These are phyloP conservation scores for Plantago coronopus DNA, from an alignment of 305 asterid genomes.

Conservation along the genomic window DNA sequence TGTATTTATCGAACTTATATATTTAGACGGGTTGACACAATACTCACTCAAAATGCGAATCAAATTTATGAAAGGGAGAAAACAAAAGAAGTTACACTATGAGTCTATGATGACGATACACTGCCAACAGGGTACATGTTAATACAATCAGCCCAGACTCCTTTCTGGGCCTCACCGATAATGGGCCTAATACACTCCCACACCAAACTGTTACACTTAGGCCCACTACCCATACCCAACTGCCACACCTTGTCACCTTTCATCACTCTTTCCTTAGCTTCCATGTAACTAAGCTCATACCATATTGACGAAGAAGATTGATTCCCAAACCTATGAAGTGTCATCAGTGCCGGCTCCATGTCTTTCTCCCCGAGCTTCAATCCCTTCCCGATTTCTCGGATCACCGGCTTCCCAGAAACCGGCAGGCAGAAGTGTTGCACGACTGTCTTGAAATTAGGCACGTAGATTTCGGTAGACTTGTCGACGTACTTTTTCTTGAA, in stretches of 20 bases:
- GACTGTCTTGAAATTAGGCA: conserved; percentile 62
- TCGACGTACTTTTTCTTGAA: conserved; percentile 38
- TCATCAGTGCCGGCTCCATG: conserved; percentile 75
- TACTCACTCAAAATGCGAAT: too few species aligned
- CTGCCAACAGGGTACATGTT: conserved; percentile 30
- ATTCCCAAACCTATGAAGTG: conserved; percentile 74
- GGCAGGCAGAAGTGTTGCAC: conserved; percentile 85
- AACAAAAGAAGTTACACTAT: too few species aligned
- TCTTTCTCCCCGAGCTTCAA: conserved; percentile 60
- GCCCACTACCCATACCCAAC: conserved; percentile 88
- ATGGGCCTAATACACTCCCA: conserved; percentile 62
- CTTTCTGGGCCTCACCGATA: conserved; percentile 34
- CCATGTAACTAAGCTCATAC: conserved; percentile 76
- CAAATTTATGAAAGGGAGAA: too few species aligned
- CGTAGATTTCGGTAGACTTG: conserved; percentile 42
- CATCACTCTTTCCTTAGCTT: conserved; percentile 56
- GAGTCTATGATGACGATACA: background rate
- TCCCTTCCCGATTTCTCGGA: conserved; percentile 63
- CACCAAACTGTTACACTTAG: conserved; percentile 56
- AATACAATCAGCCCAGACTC: conserved; percentile 67
- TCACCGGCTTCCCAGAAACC: conserved; percentile 58
- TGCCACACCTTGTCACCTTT: conserved; percentile 72
- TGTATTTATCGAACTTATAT: too few species aligned
- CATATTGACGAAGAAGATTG: conserved; percentile 80
- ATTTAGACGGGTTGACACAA: too few species aligned